Evolutionary conservation across 2,329 filamentous ascomycete genomes (phyloP).

Genomic region (Colletotrichum trifolii): DNA sequence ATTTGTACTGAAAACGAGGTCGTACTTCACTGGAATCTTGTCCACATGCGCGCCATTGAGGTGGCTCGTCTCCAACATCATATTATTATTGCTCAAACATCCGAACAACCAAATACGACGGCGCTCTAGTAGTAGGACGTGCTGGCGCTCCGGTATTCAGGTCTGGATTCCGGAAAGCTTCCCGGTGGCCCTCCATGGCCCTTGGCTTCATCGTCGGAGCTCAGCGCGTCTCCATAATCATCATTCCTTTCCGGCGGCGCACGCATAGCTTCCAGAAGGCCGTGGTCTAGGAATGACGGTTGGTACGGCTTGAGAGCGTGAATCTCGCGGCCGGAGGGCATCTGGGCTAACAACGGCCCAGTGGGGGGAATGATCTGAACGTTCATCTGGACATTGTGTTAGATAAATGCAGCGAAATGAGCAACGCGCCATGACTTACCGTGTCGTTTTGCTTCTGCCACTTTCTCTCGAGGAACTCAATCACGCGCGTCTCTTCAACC

Average conservation of each 20-base stretch:
- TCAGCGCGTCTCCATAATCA: constrained; percentile 46
- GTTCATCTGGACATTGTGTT: constrained; percentile 69
- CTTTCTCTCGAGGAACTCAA: constrained; percentile 88
- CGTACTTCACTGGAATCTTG: constrained; percentile 23
- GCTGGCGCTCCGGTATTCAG: constrained; percentile 52
- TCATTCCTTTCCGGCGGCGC: constrained; percentile 59
- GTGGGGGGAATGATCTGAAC: constrained; percentile 80
- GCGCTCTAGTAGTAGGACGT: constrained; percentile 49
- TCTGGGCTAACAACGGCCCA: constrained; percentile 77
- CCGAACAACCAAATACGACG: not conserved
- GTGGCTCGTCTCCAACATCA: constrained; percentile 4
- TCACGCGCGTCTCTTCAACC: constrained; percentile 84
- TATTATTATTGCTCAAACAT: constrained; percentile 13
- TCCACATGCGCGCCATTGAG: constrained; percentile 13
- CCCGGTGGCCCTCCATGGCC: constrained; percentile 53
- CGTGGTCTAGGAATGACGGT: constrained; percentile 72
- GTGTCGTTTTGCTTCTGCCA: constrained; percentile 96
- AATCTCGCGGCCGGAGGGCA: constrained; percentile 91
- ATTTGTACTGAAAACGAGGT: constrained; percentile 20
- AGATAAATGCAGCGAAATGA: not conserved
- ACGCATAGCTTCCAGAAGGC: constrained; percentile 72
- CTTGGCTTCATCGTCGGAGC: constrained; percentile 52
- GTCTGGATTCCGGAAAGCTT: constrained; percentile 61
- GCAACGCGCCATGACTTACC: constrained; percentile 59
- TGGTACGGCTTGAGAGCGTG: constrained; percentile 77